Evolutionary conservation across 441 rosid species (phyloP).

Genomic region (Adansonia madagascariensis): DNA sequence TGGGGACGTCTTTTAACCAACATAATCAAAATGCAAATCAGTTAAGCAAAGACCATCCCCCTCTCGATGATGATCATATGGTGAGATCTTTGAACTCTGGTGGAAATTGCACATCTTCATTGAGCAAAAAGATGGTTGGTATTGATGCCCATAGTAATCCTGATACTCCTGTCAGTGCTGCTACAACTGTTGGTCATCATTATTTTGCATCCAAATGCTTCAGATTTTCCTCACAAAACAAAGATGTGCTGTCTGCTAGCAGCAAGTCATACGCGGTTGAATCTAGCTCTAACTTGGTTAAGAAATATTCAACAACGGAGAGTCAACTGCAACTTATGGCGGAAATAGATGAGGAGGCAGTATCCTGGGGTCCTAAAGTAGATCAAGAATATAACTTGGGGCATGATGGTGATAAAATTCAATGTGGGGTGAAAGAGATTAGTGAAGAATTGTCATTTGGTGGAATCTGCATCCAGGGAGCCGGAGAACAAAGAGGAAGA

Average conservation of each 20-base stretch:
- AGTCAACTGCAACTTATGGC: slow-evolving; percentile 37
- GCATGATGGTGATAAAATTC: slow-evolving; percentile 41
- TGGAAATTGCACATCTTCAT: slow-evolving; percentile 34
- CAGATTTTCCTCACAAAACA: slow-evolving; percentile 44
- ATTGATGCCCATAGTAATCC: slow-evolving; percentile 32
- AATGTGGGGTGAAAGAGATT: slow-evolving; percentile 41
- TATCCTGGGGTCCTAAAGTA: slow-evolving; percentile 46
- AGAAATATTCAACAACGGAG: slow-evolving; percentile 42
- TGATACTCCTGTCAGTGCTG: slow-evolving; percentile 32
- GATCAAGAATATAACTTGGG: slow-evolving; percentile 44
- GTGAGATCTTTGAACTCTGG: slow-evolving; percentile 36
- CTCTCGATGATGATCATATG: slow-evolving; percentile 27
- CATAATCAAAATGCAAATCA: slow-evolving; percentile 36
- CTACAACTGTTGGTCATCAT: slow-evolving; percentile 32
- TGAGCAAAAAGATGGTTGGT: slow-evolving; percentile 34
- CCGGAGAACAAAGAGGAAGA: slow-evolving; percentile 36
- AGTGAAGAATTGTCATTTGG: slow-evolving; percentile 37
- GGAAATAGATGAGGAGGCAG: slow-evolving; percentile 44
- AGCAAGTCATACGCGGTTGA: slow-evolving; percentile 38
- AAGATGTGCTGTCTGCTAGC: slow-evolving; percentile 37
- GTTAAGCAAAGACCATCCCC: slow-evolving; percentile 37
- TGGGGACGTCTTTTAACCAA: slow-evolving; percentile 37
- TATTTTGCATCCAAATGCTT: slow-evolving; percentile 38
- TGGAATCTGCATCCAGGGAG: slow-evolving; percentile 30
- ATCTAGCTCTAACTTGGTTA: slow-evolving; percentile 36